Conservation (phyloP, 1,139 yeast genomes). For the Diutina mesorugosa region DNA sequence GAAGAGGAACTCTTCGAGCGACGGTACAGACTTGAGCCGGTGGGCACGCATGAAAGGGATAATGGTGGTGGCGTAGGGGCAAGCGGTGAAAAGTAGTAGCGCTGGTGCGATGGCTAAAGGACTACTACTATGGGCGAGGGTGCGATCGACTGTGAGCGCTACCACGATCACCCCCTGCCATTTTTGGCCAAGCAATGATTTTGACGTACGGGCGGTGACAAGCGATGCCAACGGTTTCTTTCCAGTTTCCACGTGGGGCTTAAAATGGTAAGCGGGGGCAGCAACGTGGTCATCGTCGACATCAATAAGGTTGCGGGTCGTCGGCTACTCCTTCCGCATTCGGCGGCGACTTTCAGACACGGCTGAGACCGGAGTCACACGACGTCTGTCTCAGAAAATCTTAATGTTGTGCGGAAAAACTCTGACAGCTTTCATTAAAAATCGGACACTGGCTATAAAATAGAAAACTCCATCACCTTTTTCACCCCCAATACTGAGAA, state of each 20-base stretch:
- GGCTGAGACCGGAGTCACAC: background rate
- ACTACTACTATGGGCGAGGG: background rate
- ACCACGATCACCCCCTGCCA: background rate
- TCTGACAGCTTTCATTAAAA: background rate
- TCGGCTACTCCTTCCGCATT: background rate
- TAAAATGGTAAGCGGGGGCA: background rate
- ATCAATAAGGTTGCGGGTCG: background rate
- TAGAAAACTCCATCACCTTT: background rate
- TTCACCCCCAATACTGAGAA: background rate
- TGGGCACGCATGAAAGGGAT: background rate
- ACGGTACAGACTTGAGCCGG: conserved; percentile 9
- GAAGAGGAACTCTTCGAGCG: conserved; percentile 30
- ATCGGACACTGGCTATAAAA: background rate
- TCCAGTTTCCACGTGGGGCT: background rate
- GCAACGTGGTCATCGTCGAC: background rate
- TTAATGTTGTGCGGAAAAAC: background rate
- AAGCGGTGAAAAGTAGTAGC: no score
- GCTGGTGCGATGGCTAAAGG: background rate
- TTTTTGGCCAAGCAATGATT: background rate
- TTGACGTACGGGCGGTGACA: background rate
- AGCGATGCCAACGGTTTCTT: background rate
- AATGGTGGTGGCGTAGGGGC: background rate
- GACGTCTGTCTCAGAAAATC: background rate
- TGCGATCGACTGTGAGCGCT: background rate
- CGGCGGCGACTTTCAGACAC: background rate